Conservation (phyloP, 176 grass and related monocot species). For the Thinopyrum elongatum region DNA sequence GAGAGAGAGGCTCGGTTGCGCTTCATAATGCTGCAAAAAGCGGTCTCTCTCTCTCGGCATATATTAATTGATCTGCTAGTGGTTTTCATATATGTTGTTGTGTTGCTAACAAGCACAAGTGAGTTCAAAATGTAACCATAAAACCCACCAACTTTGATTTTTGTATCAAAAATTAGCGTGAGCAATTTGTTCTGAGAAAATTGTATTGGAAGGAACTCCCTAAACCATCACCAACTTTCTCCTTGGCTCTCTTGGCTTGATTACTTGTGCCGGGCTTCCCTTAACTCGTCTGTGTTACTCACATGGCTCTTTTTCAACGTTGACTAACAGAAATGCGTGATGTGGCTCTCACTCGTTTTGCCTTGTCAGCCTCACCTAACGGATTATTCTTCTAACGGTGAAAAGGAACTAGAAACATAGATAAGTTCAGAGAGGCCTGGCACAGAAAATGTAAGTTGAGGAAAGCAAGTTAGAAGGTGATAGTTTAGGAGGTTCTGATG, state of each 20-base stretch:
- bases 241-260: neutral
- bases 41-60: neutral
- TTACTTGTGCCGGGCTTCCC: neutral
- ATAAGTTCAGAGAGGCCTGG: neutral
- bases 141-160: neutral
- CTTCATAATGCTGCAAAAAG: constrained; percentile 37
- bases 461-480: neutral
- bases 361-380: neutral
- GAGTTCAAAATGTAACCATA: neutral
- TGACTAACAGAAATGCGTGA: neutral
- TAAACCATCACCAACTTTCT: neutral
- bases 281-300: neutral
- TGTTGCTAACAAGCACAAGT: neutral
- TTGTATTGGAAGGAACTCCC: neutral
- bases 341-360: neutral
- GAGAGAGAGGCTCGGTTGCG: constrained; percentile 1
- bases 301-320: neutral
- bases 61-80: neutral
- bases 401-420: neutral
- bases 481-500: neutral
- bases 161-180: neutral
- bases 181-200: neutral
- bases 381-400: neutral
- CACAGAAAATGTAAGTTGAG: neutral
- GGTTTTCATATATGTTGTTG: neutral